phyloP scores from a whole-genome alignment of 768 basidiomycete genomes.

The Hygrocybe punicea region DNA sequence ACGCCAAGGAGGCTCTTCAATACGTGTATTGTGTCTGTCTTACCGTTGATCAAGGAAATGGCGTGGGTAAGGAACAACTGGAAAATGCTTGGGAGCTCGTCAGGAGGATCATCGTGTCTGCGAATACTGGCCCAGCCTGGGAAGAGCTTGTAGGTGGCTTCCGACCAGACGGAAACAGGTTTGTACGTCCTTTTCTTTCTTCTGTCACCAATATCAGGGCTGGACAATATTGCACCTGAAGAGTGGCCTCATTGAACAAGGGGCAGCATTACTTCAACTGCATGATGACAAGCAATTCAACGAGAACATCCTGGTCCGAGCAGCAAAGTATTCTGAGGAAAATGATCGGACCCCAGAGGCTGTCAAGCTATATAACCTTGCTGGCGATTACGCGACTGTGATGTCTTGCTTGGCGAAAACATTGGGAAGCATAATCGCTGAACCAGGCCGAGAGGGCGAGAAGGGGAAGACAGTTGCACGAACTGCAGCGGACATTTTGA shows the following conservation, averaged over 20 bases:
- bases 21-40: constrained; percentile 88
- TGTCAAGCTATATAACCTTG: constrained; percentile 93
- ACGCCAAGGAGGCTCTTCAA: constrained; percentile 90
- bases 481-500: constrained; percentile 73
- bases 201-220: not conserved
- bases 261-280: constrained; percentile 71
- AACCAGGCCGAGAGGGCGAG: constrained; percentile 52
- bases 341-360: constrained; percentile 86
- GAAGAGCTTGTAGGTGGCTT: constrained; percentile 94
- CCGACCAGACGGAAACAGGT: constrained; percentile 82
- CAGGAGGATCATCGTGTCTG: constrained; percentile 72
- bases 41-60: constrained; percentile 62
- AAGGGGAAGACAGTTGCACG: constrained; percentile 66
- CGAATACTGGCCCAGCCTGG: constrained; percentile 79
- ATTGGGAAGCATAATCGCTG: constrained; percentile 75
- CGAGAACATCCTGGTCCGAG: constrained; percentile 75
- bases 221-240: constrained; percentile 27
- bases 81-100: constrained; percentile 78
- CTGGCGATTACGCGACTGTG: constrained; percentile 85
- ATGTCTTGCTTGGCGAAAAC: constrained; percentile 83
- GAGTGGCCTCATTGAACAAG: constrained; percentile 87
- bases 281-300: constrained; percentile 66
- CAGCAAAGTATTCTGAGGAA: constrained; percentile 76
- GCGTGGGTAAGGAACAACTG: constrained; percentile 80
- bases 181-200: constrained; percentile 49